A percentile compares a stretch with the other conserved stretches of the same genome.
These are phyloP conservation scores for Nepenthes mirabilis DNA, from an alignment of 148 eudicot species.

Conservation along the genomic window DNA sequence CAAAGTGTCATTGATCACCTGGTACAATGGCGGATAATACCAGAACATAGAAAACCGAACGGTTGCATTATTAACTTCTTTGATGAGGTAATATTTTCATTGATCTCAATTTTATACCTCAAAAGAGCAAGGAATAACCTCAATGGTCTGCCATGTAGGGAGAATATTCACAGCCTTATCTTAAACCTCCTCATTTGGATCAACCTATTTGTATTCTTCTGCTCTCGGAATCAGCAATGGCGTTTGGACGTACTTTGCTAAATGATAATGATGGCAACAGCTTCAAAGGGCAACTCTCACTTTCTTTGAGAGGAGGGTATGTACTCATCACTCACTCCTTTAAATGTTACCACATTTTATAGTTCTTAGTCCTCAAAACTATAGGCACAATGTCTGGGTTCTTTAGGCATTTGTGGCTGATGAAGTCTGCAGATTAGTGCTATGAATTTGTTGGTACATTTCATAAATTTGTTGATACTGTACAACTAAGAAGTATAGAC, in stretches of 20 bases:
- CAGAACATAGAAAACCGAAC: constrained; percentile 72
- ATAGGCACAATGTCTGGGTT: background rate
- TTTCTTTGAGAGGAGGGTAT: constrained; percentile 74
- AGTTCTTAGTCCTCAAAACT: background rate
- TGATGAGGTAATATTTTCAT: constrained; percentile 51
- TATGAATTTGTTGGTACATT: too few species aligned
- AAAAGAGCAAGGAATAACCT: background rate
- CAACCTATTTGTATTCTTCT: constrained; percentile 67
- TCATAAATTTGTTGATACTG: too few species aligned
- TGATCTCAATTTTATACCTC: background rate
- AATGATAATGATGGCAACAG: constrained; percentile 61
- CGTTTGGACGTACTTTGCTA: constrained; percentile 70
- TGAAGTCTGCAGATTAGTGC: too few species aligned
- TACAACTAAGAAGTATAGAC: too few species aligned
- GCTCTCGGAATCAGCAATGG: constrained; percentile 75
- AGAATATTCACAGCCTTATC: constrained; percentile 83
- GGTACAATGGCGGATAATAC: constrained; percentile 67
- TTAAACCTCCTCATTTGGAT: constrained; percentile 94
- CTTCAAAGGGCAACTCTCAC: constrained; percentile 73
- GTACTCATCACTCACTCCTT: constrained; percentile 5
- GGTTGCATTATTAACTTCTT: constrained; percentile 87
- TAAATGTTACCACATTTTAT: background rate
- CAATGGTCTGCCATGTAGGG: constrained; percentile 28
- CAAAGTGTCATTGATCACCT: constrained; percentile 68
- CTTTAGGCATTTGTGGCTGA: too few species aligned